Base-by-base conservation (phyloP, 495 filamentous ascomycete genomes). In the Hamigera avellanea region DNA sequence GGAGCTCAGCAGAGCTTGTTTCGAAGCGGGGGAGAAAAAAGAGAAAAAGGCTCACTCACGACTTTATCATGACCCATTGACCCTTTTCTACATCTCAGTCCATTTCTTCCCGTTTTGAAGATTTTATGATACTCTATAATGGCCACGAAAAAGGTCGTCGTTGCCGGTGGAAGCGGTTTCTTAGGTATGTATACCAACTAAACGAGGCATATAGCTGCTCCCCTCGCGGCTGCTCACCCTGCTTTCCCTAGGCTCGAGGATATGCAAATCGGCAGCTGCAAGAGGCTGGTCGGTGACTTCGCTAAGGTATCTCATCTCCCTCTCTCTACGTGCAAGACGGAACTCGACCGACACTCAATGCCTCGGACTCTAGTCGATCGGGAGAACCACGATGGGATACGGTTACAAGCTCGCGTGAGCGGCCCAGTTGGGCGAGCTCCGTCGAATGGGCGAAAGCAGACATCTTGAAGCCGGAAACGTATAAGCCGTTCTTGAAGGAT, bases 161-260 rank as follows among this genome's bases (percentile, higher is more conserved):
- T 98, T 33, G 89, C 82, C 33, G 91, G 91, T 36, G 91, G 91
- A 36, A 95, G 79, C 51, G 91, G 91, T n/a, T 98, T 98, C 54
- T 59, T 98, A 28, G 80, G 80, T 77, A 46, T 21, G 57, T 59
- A 27, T 37, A 13, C n/a, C 10, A 10, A 19, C 26, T 8, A 3
- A 14, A n/a, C n/a, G n/a, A 26, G n/a, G 1, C 28, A 2, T 13
- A 33, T 40, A 35, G 10, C 31, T 30, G 32, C 29, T 8, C 14
- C 27, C 26, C 19, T 16, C 14, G 27, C 32, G 36, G 43, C 52
- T 28, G 49, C 37, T 25, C 35, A 16, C 10, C 17, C 6, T 35
- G 39, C 19, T 36, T 35, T 13, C 25, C 7, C 18, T 16, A 69
- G 87, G 87, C 10, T 86, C 83, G 17, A 70, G 87, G 35, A 94